A percentile compares a stretch with the other conserved stretches of the same genome.
phyloP scores from a whole-genome alignment of 768 basidiomycete genomes.

The Lactifluus subvellereus region DNA sequence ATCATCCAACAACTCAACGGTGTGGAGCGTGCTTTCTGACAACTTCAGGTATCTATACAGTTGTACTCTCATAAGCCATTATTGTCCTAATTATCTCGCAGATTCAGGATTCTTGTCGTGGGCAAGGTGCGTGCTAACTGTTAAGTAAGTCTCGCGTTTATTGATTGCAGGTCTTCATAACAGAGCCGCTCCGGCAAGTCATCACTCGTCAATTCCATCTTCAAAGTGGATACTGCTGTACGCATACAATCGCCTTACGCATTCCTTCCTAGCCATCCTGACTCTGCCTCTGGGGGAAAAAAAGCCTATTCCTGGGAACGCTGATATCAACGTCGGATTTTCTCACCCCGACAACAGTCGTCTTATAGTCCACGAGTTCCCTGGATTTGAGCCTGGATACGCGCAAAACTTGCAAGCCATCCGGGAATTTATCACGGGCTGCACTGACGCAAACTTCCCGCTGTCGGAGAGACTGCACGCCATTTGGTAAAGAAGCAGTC shows the following conservation, averaged over 20 bases:
- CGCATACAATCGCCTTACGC: not conserved
- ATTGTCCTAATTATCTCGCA: not conserved
- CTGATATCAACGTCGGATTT: constrained; percentile 1
- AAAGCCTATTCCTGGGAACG: not conserved
- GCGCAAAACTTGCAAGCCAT: not conserved
- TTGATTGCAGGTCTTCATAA: not conserved
- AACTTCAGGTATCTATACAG: not conserved
- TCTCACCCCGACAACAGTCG: not conserved
- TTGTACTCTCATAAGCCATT: not conserved
- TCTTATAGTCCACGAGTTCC: constrained; percentile 11
- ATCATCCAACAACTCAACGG: not conserved
- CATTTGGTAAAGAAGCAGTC: not conserved
- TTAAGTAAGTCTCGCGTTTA: not conserved
- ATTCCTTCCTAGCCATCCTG: not conserved
- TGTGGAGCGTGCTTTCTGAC: not conserved
- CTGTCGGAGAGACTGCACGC: not conserved
- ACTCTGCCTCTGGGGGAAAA: not conserved
- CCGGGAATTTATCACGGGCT: constrained; percentile 3
- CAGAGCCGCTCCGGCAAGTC: constrained; percentile 5
- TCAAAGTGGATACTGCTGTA: not conserved
- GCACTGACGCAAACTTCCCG: not conserved
- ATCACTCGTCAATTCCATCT: not conserved
- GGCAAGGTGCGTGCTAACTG: constrained; percentile 1
- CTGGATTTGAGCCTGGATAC: not conserved
- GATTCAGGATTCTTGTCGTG: constrained; percentile 2